phyloP scores from a whole-genome alignment of 176 grass and related monocot genomes.

The Areca catechu region DNA sequence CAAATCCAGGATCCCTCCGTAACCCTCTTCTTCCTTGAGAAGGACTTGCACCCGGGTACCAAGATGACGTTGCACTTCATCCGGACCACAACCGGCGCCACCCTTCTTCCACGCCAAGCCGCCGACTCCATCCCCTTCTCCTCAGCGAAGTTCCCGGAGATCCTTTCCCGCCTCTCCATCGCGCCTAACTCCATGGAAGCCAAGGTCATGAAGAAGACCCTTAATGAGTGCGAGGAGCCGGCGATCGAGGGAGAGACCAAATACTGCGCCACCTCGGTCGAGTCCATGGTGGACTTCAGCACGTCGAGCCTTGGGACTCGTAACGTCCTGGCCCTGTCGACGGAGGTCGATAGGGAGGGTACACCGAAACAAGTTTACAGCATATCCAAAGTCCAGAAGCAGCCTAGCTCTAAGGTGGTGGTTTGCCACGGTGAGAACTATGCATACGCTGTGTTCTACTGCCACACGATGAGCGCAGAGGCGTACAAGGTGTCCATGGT shows the following conservation, averaged over 20 bases:
- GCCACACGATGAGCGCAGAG: slow-evolving; percentile 47
- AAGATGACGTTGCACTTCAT: slow-evolving; percentile 40
- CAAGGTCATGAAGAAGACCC: slow-evolving; percentile 16
- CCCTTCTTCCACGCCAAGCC: slow-evolving; percentile 12
- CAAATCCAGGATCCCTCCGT: too few relatives aligned
- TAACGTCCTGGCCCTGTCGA: slow-evolving; percentile 38
- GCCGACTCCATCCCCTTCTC: slow-evolving; percentile 24
- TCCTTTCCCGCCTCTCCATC: slow-evolving; percentile 28
- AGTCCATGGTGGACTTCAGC: slow-evolving; percentile 92
- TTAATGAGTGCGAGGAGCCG: slow-evolving; percentile 32
- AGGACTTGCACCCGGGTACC: slow-evolving; percentile 26
- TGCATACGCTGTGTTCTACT: slow-evolving; percentile 72
- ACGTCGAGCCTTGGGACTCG: slow-evolving; percentile 54
- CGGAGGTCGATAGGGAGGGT: slow-evolving; percentile 20
- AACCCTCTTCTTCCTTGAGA: slow-evolving; percentile 23
- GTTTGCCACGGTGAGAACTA: slow-evolving; percentile 73
- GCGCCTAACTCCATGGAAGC: slow-evolving; percentile 11
- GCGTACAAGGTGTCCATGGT: slow-evolving; percentile 65
- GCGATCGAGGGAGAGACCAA: slow-evolving; percentile 49
- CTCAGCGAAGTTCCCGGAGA: slow-evolving; percentile 21
- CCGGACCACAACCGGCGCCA: not conserved
- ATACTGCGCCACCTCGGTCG: slow-evolving; percentile 70
- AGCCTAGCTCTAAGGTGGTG: slow-evolving; percentile 24
- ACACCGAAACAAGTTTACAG: slow-evolving; percentile 49
- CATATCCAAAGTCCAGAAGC: slow-evolving; percentile 27